Percentiles rank a stretch among this genome's conserved stretches.
These are phyloP conservation scores for Populus trichocarpa DNA, from an alignment of 441 rosid genomes.

Conservation along the genomic window DNA sequence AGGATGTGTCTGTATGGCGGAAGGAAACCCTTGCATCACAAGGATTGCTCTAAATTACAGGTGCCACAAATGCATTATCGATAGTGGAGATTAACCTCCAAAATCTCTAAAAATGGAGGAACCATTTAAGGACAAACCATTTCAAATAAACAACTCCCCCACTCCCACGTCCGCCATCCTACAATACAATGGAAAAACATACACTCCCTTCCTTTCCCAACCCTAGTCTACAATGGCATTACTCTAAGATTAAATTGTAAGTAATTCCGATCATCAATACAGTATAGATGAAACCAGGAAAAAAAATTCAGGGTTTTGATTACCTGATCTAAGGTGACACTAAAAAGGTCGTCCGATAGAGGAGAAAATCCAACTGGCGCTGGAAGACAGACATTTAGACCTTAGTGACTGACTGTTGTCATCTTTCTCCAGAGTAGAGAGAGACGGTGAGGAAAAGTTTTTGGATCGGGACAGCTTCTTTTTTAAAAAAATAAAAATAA, in stretches of 20 bases:
- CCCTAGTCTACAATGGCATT: neutral
- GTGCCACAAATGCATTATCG: neutral
- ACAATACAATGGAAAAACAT: neutral
- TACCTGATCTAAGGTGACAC: neutral
- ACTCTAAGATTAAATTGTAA: neutral
- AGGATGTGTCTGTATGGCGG: neutral
- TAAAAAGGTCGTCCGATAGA: neutral
- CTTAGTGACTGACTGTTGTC: neutral
- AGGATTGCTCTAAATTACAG: neutral
- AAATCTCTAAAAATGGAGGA: neutral
- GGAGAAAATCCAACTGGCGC: neutral
- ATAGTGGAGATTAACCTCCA: neutral
- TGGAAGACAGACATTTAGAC: neutral
- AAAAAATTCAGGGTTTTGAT: neutral
- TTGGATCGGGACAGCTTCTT: neutral
- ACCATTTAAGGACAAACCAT: neutral
- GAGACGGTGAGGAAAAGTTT: neutral
- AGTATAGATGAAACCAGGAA: neutral
- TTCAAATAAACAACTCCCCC: neutral
- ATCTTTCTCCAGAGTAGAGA: neutral
- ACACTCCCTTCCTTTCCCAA: neutral
- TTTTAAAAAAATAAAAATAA: no score
- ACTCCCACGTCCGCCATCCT: neutral
- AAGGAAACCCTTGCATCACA: neutral
- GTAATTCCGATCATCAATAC: neutral